A percentile compares a stretch with the other conserved stretches of the same genome.
Evolutionary conservation across 1,284 basidiomycete species (phyloP).

Genomic region (Ustilago shanxiensis): DNA sequence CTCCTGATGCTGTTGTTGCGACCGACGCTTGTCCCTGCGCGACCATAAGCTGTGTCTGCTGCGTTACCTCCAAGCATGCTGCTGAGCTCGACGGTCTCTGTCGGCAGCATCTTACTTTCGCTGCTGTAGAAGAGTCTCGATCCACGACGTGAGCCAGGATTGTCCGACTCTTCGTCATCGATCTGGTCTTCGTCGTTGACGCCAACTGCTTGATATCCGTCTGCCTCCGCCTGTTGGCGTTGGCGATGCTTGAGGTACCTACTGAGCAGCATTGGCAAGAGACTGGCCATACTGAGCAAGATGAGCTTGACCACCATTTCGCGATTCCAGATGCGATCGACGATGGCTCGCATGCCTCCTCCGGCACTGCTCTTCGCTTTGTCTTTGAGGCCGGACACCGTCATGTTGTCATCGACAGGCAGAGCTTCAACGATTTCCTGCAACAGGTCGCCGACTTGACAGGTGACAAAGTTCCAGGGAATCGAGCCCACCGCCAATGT

Average conservation of each 20-base stretch:
- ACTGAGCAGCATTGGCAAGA: slow-evolving; percentile 58
- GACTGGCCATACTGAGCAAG: slow-evolving; percentile 57
- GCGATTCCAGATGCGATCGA: slow-evolving; percentile 60
- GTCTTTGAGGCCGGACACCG: slow-evolving; percentile 28
- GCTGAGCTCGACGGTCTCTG: slow-evolving; percentile 24
- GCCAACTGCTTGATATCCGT: slow-evolving; percentile 29
- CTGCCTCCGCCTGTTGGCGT: slow-evolving; percentile 19
- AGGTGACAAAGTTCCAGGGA: slow-evolving; percentile 69
- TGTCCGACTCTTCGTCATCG: slow-evolving; percentile 39
- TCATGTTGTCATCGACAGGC: slow-evolving; percentile 32
- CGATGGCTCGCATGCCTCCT: slow-evolving; percentile 56
- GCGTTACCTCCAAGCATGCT: neutral
- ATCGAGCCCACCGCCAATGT: slow-evolving; percentile 65
- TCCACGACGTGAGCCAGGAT: slow-evolving; percentile 21
- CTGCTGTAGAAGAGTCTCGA: slow-evolving; percentile 14
- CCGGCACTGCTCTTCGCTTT: slow-evolving; percentile 42
- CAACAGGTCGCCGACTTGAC: slow-evolving; percentile 66
- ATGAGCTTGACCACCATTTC: slow-evolving; percentile 62
- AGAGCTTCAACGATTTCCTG: slow-evolving; percentile 64
- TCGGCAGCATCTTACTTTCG: slow-evolving; percentile 14
- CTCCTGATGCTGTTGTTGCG: slow-evolving; percentile 24
- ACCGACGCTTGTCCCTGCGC: neutral
- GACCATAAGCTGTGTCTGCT: neutral
- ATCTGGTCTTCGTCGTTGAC: slow-evolving; percentile 12
- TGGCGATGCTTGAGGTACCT: slow-evolving; percentile 44